phyloP scores from a whole-genome alignment of 1,284 basidiomycete genomes.

The Marasmius sp. region DNA sequence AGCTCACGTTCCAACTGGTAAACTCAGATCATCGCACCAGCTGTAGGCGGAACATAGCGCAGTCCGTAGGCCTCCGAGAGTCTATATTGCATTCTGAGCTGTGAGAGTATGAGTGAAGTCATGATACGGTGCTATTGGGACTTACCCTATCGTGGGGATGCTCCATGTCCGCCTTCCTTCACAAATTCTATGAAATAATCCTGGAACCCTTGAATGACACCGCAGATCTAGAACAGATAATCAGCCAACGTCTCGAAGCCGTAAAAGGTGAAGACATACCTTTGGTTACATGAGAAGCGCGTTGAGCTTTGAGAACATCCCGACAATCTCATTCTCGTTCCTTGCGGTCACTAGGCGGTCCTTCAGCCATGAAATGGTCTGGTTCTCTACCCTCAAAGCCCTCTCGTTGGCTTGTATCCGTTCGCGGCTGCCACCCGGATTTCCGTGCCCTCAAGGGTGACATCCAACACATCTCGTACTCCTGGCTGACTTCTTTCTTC shows the following conservation, averaged over 20 bases:
- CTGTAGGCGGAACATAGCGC: constrained; percentile 95
- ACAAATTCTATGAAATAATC: constrained; percentile 97
- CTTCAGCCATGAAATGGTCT: constrained; percentile 91
- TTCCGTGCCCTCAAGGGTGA: constrained; percentile 90
- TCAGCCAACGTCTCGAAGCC: neutral
- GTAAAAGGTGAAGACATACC: constrained; percentile 41
- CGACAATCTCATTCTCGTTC: constrained; percentile 99
- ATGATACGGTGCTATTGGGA: neutral
- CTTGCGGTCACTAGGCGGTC: constrained; percentile 94
- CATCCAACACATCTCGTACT: constrained; percentile 97
- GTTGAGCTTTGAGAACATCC: constrained; percentile 98
- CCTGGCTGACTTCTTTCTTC: constrained; percentile 95
- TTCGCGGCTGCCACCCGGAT: constrained; percentile 98
- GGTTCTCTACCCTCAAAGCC: constrained; percentile 96
- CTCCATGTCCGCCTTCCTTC: constrained; percentile 91
- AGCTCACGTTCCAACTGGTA: constrained; percentile 97
- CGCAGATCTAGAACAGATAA: constrained; percentile 70
- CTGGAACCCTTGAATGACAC: constrained; percentile 98
- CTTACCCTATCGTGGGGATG: constrained; percentile 87
- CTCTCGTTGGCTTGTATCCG: constrained; percentile 98
- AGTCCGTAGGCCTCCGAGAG: constrained; percentile 96
- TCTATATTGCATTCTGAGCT: constrained; percentile 94
- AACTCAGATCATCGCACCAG: constrained; percentile 98
- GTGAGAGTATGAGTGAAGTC: constrained; percentile 11
- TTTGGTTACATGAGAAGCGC: constrained; percentile 97